Conservation (phyloP, 1,284 basidiomycete species). For the Ganoderma multipileum region DNA sequence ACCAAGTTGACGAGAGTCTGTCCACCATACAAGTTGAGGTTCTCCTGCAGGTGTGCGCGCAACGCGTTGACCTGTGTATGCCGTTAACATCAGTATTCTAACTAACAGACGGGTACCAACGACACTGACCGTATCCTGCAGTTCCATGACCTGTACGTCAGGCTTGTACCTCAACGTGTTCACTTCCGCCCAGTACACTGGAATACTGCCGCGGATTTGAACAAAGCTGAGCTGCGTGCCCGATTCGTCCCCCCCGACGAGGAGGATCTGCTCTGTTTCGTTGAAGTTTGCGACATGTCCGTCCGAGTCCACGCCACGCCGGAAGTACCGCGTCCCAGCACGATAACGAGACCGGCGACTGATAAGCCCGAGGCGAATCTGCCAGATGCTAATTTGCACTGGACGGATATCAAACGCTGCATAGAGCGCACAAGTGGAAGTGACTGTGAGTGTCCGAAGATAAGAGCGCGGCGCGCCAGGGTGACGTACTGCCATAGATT, state of each 20-base stretch:
- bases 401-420: conserved; percentile 90
- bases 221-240: conserved; percentile 82
- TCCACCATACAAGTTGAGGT: conserved; percentile 81
- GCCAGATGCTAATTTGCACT: conserved; percentile 78
- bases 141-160: conserved; percentile 95
- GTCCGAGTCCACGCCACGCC: conserved; percentile 89
- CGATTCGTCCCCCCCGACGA: conserved; percentile 65
- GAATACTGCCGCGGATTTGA: conserved; percentile 94
- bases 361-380: conserved; percentile 88
- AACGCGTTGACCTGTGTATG: conserved; percentile 69
- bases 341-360: conserved; percentile 93
- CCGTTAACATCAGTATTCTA: conserved; percentile 15
- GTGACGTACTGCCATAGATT: conserved; percentile 83
- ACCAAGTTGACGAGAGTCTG: conserved; percentile 92
- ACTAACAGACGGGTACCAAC: conserved; percentile 8
- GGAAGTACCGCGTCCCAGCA: conserved; percentile 97
- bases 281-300: conserved; percentile 92
- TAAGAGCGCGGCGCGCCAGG: conserved; percentile 7
- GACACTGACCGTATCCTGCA: conserved; percentile 76
- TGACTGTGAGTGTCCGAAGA: conserved; percentile 21
- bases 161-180: conserved; percentile 98
- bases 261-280: conserved; percentile 93
- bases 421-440: not conserved
- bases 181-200: conserved; percentile 97
- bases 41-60: conserved; percentile 78